Percentiles rank a stretch among this genome's conserved stretches.
Conservation (phyloP, 805 yeast species). For the Ogataea polymorpha region DNA sequence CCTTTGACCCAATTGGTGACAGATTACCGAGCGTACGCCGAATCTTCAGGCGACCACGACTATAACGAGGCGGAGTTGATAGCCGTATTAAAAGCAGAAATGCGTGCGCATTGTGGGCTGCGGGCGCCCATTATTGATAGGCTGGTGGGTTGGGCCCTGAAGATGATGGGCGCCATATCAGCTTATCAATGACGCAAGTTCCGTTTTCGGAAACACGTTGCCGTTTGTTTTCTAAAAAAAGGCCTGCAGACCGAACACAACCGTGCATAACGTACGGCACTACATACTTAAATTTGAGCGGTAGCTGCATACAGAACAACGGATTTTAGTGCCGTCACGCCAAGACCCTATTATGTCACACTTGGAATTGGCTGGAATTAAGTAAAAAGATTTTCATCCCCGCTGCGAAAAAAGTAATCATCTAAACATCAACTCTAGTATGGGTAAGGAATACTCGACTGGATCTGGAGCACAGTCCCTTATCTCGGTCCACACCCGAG, state of each 20-base stretch:
- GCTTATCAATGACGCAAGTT: conserved; percentile 7
- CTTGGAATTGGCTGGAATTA: not conserved
- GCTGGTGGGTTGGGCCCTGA: conserved; percentile 1
- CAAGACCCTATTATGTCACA: conserved; percentile 5
- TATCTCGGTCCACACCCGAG: conserved; percentile 37
- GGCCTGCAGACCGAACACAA: not conserved
- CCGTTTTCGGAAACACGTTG: not conserved
- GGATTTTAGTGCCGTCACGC: not conserved
- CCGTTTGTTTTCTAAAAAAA: not conserved
- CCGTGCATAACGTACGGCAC: not conserved
- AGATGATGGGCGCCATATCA: not conserved
- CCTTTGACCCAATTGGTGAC: not conserved
- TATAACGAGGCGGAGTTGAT: not conserved
- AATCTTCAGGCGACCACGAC: not conserved
- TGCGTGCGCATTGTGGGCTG: conserved; percentile 2
- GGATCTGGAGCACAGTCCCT: conserved; percentile 15
- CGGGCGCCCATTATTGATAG: not conserved
- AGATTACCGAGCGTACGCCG: conserved; percentile 1
- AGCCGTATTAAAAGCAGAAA: not conserved
- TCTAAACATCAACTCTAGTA: not conserved
- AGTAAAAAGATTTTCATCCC: not conserved
- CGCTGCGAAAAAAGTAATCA: not conserved
- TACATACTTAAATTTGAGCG: not conserved
- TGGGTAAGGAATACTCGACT: conserved; percentile 12
- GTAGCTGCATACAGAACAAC: not conserved